A percentile compares a stretch with the other conserved stretches of the same genome.
phyloP scores from a whole-genome alignment of 1,139 yeast species.

The Dujonia santamariae region DNA sequence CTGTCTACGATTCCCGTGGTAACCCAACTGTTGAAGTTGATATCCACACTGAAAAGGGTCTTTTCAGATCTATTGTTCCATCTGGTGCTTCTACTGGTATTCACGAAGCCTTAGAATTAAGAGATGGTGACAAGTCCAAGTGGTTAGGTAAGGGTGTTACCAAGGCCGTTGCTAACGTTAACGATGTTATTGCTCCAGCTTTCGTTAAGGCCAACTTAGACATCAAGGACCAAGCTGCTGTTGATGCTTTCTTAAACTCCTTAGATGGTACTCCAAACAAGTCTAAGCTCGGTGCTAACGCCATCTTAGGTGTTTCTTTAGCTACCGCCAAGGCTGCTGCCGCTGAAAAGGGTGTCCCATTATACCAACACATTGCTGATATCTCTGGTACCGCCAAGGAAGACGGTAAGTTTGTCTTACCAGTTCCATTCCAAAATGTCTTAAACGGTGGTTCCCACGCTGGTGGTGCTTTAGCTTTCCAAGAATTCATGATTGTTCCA shows the following conservation, averaged over 20 bases:
- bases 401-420: conserved; percentile 74
- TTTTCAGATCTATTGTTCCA: conserved; percentile 92
- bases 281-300: conserved; percentile 93
- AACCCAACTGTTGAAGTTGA: conserved; percentile 98
- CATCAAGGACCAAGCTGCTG: conserved; percentile 71
- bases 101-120: conserved; percentile 92
- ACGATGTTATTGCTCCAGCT: conserved; percentile 87
- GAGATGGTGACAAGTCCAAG: conserved; percentile 90
- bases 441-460: conserved; percentile 99
- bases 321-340: conserved; percentile 96
- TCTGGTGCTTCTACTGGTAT: conserved; percentile 96
- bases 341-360: conserved; percentile 82
- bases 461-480: conserved; percentile 97
- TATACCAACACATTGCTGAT: conserved; percentile 80
- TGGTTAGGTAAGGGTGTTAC: conserved; percentile 96
- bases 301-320: conserved; percentile 90
- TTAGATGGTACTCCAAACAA: conserved; percentile 95
- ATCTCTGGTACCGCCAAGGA: conserved; percentile 57
- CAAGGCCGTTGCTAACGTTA: conserved; percentile 90
- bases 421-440: conserved; percentile 97
- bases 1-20: conserved; percentile 97
- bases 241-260: conserved; percentile 72
- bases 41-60: conserved; percentile 78
- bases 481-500: conserved; percentile 98
- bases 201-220: conserved; percentile 69